phyloP scores from a whole-genome alignment of 352 stramenopile species.

The Discostella stelligera region DNA sequence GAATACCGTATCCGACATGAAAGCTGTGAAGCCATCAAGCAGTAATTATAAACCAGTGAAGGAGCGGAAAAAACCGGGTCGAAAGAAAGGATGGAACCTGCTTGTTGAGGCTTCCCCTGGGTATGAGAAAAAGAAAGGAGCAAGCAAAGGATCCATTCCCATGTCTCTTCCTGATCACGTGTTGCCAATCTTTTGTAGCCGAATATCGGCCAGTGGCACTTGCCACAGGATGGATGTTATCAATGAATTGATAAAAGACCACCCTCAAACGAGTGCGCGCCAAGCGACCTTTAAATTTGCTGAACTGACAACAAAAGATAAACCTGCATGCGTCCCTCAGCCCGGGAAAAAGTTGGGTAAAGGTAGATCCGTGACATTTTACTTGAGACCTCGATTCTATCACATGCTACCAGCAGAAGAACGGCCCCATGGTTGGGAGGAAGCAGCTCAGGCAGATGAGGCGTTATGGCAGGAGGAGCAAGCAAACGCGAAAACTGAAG shows the following conservation, averaged over 20 bases:
- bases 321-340: constrained; percentile 57
- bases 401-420: constrained; percentile 64
- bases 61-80: constrained; percentile 44
- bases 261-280: constrained; percentile 70
- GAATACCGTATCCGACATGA: constrained; percentile 24
- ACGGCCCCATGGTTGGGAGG: constrained; percentile 67
- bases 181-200: constrained; percentile 72
- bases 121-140: constrained; percentile 46
- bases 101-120: constrained; percentile 22
- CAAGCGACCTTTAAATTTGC: constrained; percentile 78
- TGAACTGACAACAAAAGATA: constrained; percentile 75
- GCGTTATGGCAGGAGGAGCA: constrained; percentile 55
- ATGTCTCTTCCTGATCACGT: constrained; percentile 74
- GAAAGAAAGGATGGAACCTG: constrained; percentile 50
- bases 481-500: constrained; percentile 41
- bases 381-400: constrained; percentile 74
- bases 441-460: constrained; percentile 68
- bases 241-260: constrained; percentile 68
- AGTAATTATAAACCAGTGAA: constrained; percentile 27
- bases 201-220: constrained; percentile 67
- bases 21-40: constrained; percentile 42
- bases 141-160: constrained; percentile 43
- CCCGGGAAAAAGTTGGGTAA: constrained; percentile 46
- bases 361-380: constrained; percentile 73
- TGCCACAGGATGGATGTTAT: constrained; percentile 72